A percentile compares a stretch with the other conserved stretches of the same genome.
Conservation (phyloP, 805 yeast genomes). For the Nakazawaea pomicola region DNA sequence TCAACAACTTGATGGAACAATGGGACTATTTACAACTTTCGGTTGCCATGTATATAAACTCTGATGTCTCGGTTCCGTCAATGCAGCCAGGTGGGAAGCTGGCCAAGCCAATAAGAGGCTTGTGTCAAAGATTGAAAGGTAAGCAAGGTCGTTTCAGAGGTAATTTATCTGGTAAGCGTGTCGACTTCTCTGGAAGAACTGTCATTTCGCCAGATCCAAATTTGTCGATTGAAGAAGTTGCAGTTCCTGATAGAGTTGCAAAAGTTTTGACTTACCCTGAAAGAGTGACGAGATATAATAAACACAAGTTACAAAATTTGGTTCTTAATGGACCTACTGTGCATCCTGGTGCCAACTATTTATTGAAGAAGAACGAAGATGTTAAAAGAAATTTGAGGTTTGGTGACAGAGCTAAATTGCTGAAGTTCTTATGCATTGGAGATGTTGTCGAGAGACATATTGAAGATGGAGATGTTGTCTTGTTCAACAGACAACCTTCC, state of each 20-base stretch:
- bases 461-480: constrained; percentile 94
- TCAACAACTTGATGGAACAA: constrained; percentile 93
- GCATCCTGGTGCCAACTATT: constrained; percentile 96
- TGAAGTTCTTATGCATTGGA: constrained; percentile 74
- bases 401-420: constrained; percentile 78
- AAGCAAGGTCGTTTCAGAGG: constrained; percentile 99
- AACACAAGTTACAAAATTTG: constrained; percentile 66
- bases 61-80: constrained; percentile 86
- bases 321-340: constrained; percentile 79
- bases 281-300: constrained; percentile 83
- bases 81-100: constrained; percentile 59
- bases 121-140: constrained; percentile 96
- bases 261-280: constrained; percentile 95
- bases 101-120: constrained; percentile 83
- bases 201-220: constrained; percentile 99
- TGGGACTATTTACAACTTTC: constrained; percentile 97
- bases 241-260: constrained; percentile 96
- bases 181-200: constrained; percentile 96
- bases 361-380: constrained; percentile 75
- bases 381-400: constrained; percentile 85
- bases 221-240: constrained; percentile 90
- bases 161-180: constrained; percentile 96
- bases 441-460: constrained; percentile 95
- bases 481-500: constrained; percentile 97
- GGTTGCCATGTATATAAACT: constrained; percentile 95